Percentiles rank a stretch among this genome's conserved stretches.
These are phyloP conservation scores for Neonectria hederae DNA, from an alignment of 2,329 filamentous ascomycete species.

Conservation along the genomic window DNA sequence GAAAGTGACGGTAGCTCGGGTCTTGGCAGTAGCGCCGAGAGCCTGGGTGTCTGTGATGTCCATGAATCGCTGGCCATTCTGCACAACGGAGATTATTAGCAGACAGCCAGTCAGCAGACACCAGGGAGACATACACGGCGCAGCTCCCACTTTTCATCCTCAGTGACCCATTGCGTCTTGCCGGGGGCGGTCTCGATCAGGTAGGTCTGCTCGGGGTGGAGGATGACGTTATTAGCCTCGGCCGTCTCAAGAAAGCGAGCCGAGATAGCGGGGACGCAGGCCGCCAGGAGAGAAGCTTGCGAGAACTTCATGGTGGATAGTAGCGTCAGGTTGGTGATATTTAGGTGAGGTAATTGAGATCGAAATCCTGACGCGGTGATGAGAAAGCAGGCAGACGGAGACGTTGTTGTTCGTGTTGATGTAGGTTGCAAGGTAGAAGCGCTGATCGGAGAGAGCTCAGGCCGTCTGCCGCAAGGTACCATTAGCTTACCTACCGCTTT, in stretches of 20 bases:
- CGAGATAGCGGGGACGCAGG: constrained; percentile 63
- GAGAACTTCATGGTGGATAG: constrained; percentile 60
- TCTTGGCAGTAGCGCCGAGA: constrained; percentile 56
- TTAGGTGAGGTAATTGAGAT: neutral
- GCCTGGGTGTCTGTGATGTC: constrained; percentile 84
- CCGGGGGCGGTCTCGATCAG: constrained; percentile 88
- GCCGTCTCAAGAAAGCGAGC: constrained; percentile 65
- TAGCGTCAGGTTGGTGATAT: neutral
- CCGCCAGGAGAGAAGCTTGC: constrained; percentile 61
- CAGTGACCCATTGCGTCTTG: constrained; percentile 85
- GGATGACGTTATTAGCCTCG: constrained; percentile 61
- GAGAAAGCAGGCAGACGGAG: neutral
- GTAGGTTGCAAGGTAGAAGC: neutral
- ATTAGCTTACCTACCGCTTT: constrained; percentile 14
- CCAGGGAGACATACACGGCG: constrained; percentile 69
- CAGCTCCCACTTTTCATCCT: constrained; percentile 94
- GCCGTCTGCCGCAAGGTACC: constrained; percentile 16
- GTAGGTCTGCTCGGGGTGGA: constrained; percentile 58
- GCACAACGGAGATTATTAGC: constrained; percentile 23
- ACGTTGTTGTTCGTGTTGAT: neutral
- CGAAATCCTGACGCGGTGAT: neutral
- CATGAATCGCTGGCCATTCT: constrained; percentile 91
- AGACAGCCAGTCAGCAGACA: neutral
- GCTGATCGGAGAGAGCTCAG: constrained; percentile 11
- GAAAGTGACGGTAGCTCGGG: constrained; percentile 61